Evolutionary conservation across 495 filamentous ascomycete species (phyloP).

Genomic region (Trichoderma reesei): DNA sequence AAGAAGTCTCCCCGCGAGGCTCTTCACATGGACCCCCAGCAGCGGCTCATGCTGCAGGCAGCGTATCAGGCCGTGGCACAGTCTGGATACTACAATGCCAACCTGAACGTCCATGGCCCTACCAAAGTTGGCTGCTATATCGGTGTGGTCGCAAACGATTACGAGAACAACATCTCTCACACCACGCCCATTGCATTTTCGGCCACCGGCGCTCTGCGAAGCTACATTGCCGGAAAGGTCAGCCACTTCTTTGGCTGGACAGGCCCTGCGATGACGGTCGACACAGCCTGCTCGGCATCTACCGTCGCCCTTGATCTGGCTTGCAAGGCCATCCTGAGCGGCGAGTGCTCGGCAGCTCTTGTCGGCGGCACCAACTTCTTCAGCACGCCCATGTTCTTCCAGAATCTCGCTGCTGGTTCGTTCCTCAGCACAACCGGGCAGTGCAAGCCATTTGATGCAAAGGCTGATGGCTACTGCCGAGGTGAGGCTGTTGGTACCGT

Average conservation of each 20-base stretch:
- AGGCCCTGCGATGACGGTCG: conserved; percentile 42
- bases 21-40: conserved; percentile 25
- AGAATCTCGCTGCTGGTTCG: conserved; percentile 29
- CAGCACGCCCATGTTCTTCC: conserved; percentile 18
- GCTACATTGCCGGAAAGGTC: conserved; percentile 22
- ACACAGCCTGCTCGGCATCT: conserved; percentile 47
- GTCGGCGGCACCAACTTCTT: conserved; percentile 27
- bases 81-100: conserved; percentile 13
- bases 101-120: no score
- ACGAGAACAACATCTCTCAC: conserved; percentile 24
- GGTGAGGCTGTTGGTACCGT: conserved; percentile 46
- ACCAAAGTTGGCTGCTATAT: conserved; percentile 25
- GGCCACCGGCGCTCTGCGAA: conserved; percentile 20
- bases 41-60: conserved; percentile 26
- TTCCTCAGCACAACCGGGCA: conserved; percentile 26
- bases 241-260: conserved; percentile 43
- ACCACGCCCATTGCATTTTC: conserved; percentile 20
- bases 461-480: conserved; percentile 49
- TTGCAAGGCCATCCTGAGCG: conserved; percentile 27
- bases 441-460: conserved; percentile 29
- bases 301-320: conserved; percentile 37
- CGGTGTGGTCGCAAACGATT: conserved; percentile 20
- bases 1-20: conserved; percentile 37
- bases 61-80: conserved; percentile 30
- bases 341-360: conserved; percentile 34